These are phyloP conservation scores for Colletotrichum lupini DNA, from an alignment of 2,329 filamentous ascomycete genomes.

Conservation along the genomic window DNA sequence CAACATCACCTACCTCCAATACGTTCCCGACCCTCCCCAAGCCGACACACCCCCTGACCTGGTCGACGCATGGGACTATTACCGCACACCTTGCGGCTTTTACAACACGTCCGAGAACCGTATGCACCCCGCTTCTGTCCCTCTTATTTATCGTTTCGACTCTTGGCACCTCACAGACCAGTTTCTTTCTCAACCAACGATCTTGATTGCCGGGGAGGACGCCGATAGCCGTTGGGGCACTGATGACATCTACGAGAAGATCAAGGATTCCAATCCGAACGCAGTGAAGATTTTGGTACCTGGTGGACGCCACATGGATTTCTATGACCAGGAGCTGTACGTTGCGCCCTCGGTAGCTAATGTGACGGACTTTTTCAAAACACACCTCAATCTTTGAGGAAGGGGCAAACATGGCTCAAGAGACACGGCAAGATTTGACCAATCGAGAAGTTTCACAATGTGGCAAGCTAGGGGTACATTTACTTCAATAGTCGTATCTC, in stretches of 20 bases:
- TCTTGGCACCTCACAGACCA: neutral
- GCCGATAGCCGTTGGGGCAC: neutral
- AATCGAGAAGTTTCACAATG: too few relatives aligned
- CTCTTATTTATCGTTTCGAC: neutral
- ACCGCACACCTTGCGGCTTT: slow-evolving; percentile 31
- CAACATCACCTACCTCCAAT: neutral
- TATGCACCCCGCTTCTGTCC: neutral
- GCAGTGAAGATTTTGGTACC: neutral
- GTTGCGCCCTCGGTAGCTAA: neutral
- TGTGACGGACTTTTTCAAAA: neutral
- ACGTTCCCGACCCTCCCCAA: slow-evolving; percentile 45
- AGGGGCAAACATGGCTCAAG: too few relatives aligned
- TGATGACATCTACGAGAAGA: neutral
- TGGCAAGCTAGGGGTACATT: too few relatives aligned
- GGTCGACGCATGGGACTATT: slow-evolving; percentile 33
- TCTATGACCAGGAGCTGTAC: slow-evolving; percentile 13
- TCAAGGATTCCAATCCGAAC: neutral
- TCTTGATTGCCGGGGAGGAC: slow-evolving; percentile 6
- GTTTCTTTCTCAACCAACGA: neutral
- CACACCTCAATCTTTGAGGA: neutral
- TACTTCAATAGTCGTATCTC: too few relatives aligned
- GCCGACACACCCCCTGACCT: slow-evolving; percentile 50
- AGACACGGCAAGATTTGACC: too few relatives aligned
- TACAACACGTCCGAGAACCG: slow-evolving; percentile 16
- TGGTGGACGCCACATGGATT: slow-evolving; percentile 3